Evolutionary conservation across 495 filamentous ascomycete species (phyloP).

Genomic region (Podospora appendiculata): DNA sequence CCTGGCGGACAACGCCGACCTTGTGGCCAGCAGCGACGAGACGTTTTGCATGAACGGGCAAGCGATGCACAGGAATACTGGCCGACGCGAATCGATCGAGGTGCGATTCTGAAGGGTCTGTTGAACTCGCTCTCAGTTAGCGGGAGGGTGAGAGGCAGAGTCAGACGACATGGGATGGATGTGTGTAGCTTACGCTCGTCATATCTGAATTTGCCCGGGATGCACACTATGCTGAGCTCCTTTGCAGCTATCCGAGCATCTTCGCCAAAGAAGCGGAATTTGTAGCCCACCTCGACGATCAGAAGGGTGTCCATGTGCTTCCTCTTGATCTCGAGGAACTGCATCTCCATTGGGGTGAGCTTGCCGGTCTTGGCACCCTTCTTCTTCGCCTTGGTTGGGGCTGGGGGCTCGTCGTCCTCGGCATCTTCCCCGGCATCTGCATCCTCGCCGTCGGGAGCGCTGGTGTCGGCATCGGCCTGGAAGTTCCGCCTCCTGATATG

Average conservation of each 20-base stretch:
- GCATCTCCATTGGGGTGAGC: slow-evolving; percentile 90
- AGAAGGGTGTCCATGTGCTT: slow-evolving; percentile 85
- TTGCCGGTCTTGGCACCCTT: slow-evolving; percentile 72
- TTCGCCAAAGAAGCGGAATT: slow-evolving; percentile 97
- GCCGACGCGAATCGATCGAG: slow-evolving; percentile 90
- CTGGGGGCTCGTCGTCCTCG: slow-evolving; percentile 45
- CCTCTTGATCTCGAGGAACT: slow-evolving; percentile 87
- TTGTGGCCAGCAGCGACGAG: slow-evolving; percentile 90
- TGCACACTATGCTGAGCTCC: slow-evolving; percentile 91
- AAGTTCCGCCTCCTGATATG: slow-evolving; percentile 54
- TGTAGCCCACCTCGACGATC: slow-evolving; percentile 93
- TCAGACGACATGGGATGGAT: background rate
- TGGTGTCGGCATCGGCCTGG: slow-evolving; percentile 43
- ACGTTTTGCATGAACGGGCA: slow-evolving; percentile 92
- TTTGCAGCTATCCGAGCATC: slow-evolving; percentile 87
- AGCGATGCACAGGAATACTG: slow-evolving; percentile 84
- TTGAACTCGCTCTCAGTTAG: background rate
- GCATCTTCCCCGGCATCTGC: slow-evolving; percentile 37
- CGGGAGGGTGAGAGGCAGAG: background rate
- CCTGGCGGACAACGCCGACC: slow-evolving; percentile 88
- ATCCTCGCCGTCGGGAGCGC: slow-evolving; percentile 39
- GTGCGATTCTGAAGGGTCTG: slow-evolving; percentile 85
- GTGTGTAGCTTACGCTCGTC: slow-evolving; percentile 64
- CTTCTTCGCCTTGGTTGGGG: slow-evolving; percentile 43
- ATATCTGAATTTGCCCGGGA: slow-evolving; percentile 89